These are phyloP conservation scores for Gossypium stocksii DNA, from an alignment of 345 rosid genomes.

Conservation along the genomic window DNA sequence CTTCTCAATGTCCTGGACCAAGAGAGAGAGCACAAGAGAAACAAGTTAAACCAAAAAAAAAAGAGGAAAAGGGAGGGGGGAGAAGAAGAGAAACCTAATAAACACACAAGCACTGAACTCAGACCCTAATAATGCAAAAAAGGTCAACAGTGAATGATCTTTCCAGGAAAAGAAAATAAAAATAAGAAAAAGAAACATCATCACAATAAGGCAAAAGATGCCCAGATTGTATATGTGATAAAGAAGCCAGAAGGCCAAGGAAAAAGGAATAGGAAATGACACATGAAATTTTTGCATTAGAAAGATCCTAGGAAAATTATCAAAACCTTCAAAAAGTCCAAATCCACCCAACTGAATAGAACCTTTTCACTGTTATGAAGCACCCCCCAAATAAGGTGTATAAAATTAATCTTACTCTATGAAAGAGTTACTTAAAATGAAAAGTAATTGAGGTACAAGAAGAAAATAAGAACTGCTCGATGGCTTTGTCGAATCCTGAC, in stretches of 20 bases:
- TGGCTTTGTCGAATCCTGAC: slow-evolving; percentile 29
- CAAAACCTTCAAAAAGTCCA: background rate
- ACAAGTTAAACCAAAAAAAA: background rate
- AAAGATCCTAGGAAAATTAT: background rate
- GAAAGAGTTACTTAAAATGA: background rate
- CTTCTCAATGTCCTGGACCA: slow-evolving; percentile 73
- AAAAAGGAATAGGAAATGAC: background rate
- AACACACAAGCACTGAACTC: background rate
- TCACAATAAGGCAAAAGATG: background rate
- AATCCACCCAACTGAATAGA: background rate
- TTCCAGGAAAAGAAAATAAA: background rate
- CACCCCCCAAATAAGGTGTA: background rate
- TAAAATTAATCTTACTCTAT: background rate
- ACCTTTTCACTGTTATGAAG: background rate
- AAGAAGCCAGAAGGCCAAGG: background rate
- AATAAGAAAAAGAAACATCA: background rate
- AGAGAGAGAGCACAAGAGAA: background rate
- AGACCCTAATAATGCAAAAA: background rate
- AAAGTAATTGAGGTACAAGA: background rate
- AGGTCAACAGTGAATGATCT: background rate
- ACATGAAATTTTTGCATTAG: background rate
- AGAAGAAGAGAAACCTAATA: background rate
- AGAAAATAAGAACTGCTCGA: background rate
- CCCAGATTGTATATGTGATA: background rate
- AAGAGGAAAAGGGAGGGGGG: background rate